Conservation (phyloP, 495 filamentous ascomycete genomes). For the Pyrenula aspistea region DNA sequence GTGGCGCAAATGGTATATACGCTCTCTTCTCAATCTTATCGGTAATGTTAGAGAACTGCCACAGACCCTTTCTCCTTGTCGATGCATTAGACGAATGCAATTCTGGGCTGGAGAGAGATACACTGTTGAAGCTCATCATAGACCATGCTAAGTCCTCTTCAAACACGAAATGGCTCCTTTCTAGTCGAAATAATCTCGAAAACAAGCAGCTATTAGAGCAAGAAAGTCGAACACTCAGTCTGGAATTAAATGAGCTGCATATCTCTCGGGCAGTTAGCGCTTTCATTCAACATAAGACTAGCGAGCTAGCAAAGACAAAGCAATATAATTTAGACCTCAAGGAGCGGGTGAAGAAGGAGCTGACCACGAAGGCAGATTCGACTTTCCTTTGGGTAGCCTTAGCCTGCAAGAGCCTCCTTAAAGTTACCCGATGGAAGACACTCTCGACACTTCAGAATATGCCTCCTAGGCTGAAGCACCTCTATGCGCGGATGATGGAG, state of each 20-base stretch:
- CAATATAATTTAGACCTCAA: constrained; percentile 4
- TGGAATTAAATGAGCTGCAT: not conserved
- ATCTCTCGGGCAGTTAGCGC: constrained; percentile 5
- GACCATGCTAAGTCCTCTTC: not conserved
- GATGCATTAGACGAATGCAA: constrained; percentile 12
- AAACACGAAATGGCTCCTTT: constrained; percentile 1
- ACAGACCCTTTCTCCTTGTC: constrained; percentile 5
- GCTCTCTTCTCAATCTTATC: not conserved
- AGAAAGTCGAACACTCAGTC: constrained; percentile 7
- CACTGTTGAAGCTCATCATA: constrained; percentile 2
- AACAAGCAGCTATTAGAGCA: constrained; percentile 15
- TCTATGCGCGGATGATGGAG: constrained; percentile 15
- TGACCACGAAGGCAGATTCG: constrained; percentile 12
- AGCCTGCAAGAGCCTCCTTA: constrained; percentile 12
- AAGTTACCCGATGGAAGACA: constrained; percentile 1
- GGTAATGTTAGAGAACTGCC: constrained; percentile 1
- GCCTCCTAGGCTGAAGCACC: constrained; percentile 6
- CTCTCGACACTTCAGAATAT: constrained; percentile 4
- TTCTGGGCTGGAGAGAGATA: not conserved
- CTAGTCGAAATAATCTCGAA: constrained; percentile 23
- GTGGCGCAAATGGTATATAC: not conserved
- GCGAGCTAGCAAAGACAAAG: constrained; percentile 1
- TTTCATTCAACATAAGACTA: constrained; percentile 17
- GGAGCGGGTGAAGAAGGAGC: constrained; percentile 4
- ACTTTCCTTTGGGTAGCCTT: constrained; percentile 24